Evolutionary conservation across 768 basidiomycete species (phyloP), one percentile per base, ranked within the genome.

Genomic region (Lactarius tabidus): DNA sequence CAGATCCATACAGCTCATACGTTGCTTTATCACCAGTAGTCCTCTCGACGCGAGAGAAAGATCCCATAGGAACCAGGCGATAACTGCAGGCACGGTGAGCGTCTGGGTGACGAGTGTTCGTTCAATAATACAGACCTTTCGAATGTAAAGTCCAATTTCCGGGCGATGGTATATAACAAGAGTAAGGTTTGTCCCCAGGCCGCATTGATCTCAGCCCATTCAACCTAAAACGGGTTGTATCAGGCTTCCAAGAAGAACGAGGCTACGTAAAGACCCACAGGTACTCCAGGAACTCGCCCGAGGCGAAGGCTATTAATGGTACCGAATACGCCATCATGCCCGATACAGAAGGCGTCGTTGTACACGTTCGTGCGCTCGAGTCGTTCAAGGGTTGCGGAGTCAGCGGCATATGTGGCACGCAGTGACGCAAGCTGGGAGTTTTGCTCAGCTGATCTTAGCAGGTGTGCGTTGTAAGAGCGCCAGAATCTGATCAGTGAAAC

Each of bases 131-230:
- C 86, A 69, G 76, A 95, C 95, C 86, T 85, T 72, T 90, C 87
- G 70, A 97, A 98, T 5, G 84, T 85, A 72, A 87, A 93, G 67
- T 93, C 94, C 17, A 97, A 84, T 76, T 98, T 99, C 62, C 90
- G 82, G 14, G 93, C 93, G 57, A 99, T 85, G 8, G 93, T 93
- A 72, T 96, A 91, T 39, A 98, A 78, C 62, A 98, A 80, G 20
- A 98, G 81, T n/a, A 96, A 79, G 0, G 95, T 93, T 73, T 97
- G 90, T 1, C 97, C 97, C 95, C 96, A 97, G 20, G 97, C 97
- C 14, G 97, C 97, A 72, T 98, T 98, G 74, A 98, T 95, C 77
- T 99, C 97, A 3, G 93, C 85, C 95, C 95, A 99, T 73, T 98
- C 97, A 35, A 98, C 95, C 87, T 93, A 67, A 10, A 65, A 41